A percentile compares a stretch with the other conserved stretches of the same genome.
Conservation (phyloP, 345 rosid species). For the Sisymbrium altissimum region DNA sequence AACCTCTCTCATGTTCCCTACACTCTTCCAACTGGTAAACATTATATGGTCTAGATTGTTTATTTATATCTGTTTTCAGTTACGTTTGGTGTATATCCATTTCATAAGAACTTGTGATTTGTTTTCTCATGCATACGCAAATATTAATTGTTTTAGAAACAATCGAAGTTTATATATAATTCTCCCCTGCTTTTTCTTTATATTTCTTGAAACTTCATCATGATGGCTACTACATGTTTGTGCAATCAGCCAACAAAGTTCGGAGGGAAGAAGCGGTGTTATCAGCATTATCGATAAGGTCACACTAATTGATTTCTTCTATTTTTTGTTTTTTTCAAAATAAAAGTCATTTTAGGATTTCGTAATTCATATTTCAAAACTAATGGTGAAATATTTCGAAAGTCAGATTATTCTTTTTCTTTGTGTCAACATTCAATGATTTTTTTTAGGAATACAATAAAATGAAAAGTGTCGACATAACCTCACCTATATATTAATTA, state of each 20-base stretch:
- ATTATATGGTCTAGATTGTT: neutral
- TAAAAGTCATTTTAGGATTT: no score
- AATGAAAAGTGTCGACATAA: neutral
- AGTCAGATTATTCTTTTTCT: neutral
- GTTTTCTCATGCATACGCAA: neutral
- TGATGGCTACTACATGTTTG: neutral
- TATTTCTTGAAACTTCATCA: neutral
- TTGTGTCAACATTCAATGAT: neutral
- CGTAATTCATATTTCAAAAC: neutral
- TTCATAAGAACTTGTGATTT: neutral
- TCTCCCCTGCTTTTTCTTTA: neutral
- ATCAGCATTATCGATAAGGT: constrained; percentile 53
- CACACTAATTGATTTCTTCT: no score
- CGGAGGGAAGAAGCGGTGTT: constrained; percentile 43
- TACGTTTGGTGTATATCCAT: neutral
- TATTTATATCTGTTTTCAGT: neutral
- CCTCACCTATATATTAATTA: neutral
- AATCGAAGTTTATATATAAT: neutral
- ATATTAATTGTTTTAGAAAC: constrained; percentile 9
- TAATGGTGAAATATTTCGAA: neutral
- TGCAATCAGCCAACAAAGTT: constrained; percentile 43
- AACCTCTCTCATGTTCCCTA: constrained; percentile 49
- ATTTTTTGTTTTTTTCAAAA: neutral
- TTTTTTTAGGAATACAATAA: neutral
- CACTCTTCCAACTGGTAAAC: constrained; percentile 39